phyloP scores from a whole-genome alignment of 1,284 basidiomycete species.

The Trichosporon asahii region DNA sequence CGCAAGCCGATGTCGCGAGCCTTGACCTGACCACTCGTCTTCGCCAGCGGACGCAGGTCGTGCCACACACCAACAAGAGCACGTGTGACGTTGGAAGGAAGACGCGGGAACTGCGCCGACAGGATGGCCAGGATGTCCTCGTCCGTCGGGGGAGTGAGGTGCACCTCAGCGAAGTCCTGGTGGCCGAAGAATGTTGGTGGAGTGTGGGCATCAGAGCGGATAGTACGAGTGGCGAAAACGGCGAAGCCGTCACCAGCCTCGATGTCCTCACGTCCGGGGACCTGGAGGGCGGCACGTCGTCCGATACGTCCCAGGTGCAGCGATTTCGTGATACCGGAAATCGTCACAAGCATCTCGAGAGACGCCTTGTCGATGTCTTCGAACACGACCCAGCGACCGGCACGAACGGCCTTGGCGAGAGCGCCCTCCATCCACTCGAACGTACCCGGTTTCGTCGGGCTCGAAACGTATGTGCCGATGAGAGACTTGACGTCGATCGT shows the following conservation, averaged over 20 bases:
- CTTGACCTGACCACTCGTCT: conserved; percentile 47
- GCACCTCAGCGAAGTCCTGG: conserved; percentile 74
- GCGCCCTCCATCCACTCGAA: conserved; percentile 98
- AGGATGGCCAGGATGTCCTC: conserved; percentile 70
- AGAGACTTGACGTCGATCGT: conserved; percentile 92
- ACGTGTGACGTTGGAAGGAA: conserved; percentile 56
- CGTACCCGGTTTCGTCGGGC: conserved; percentile 74
- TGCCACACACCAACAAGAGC: conserved; percentile 46
- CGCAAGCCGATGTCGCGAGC: conserved; percentile 64
- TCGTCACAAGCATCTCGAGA: conserved; percentile 76
- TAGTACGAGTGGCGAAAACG: conserved; percentile 75
- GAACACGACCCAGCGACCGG: conserved; percentile 90
- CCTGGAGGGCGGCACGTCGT: conserved; percentile 63
- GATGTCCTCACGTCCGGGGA: conserved; percentile 67
- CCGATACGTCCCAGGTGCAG: conserved; percentile 64
- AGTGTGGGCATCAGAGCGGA: conserved; percentile 49
- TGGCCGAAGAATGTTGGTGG: conserved; percentile 70
- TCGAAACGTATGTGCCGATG: conserved; percentile 90
- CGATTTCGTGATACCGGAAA: conserved; percentile 78
- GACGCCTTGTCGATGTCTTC: conserved; percentile 89
- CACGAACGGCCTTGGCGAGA: conserved; percentile 80
- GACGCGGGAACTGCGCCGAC: conserved; percentile 61
- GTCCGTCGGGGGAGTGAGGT: conserved; percentile 60
- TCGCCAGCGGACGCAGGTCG: conserved; percentile 41
- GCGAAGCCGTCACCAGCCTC: conserved; percentile 70